Evolutionary conservation across 371 early-diverging fungal genomes (phyloP).

Genomic region (Conidiobolus incongruus): DNA sequence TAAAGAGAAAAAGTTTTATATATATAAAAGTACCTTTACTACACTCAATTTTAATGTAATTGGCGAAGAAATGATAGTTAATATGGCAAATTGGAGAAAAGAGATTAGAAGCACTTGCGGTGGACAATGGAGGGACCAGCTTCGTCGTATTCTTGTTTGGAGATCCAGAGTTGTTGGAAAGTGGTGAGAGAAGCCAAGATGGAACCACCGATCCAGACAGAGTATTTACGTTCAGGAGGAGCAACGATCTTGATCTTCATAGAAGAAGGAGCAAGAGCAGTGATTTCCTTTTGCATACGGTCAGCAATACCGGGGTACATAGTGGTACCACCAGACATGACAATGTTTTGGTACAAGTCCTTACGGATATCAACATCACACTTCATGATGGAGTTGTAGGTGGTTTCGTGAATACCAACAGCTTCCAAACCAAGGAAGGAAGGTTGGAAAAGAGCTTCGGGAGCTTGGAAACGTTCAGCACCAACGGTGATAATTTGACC

Average conservation of each 20-base stretch:
- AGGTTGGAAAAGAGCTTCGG: constrained; percentile 99
- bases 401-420: constrained; percentile 84
- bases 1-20: too few species aligned
- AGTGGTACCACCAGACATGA: constrained; percentile 83
- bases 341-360: constrained; percentile 92
- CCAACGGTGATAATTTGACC: constrained; percentile 98
- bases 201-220: constrained; percentile 99
- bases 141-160: constrained; percentile 93
- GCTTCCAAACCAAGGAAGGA: constrained; percentile 78
- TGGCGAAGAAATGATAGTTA: too few species aligned
- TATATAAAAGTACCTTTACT: too few species aligned
- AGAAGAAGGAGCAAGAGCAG: constrained; percentile 89
- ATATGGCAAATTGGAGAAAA: not conserved
- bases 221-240: constrained; percentile 99
- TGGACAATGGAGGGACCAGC: constrained; percentile 94
- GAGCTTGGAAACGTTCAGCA: constrained; percentile 95
- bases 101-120: constrained; percentile 90
- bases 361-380: constrained; percentile 97
- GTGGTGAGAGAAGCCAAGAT: constrained; percentile 92
- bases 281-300: constrained; percentile 97
- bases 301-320: constrained; percentile 95
- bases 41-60: too few species aligned
- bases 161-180: constrained; percentile 75
- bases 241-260: constrained; percentile 99
- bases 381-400: constrained; percentile 92